Evolutionary conservation across 331 rosid genomes (phyloP).

Genomic region (Erythrophleum ivorense): DNA sequence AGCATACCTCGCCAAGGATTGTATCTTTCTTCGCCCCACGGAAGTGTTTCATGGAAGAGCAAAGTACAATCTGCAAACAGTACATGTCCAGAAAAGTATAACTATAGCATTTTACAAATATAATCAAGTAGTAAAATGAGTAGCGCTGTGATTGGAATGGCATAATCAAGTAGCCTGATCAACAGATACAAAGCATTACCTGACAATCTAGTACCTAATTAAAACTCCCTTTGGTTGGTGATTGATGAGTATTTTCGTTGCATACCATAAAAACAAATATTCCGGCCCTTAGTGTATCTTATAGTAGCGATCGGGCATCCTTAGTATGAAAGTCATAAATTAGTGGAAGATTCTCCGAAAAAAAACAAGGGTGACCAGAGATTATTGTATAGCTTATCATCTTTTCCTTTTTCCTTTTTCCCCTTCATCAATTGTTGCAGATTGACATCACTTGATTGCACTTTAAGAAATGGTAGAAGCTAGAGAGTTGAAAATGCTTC

Average conservation of each 20-base stretch:
- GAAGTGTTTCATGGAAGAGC: constrained; percentile 81
- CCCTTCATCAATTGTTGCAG: background rate
- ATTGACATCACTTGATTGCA: background rate
- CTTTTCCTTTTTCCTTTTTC: too few relatives aligned
- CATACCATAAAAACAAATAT: background rate
- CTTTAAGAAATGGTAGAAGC: background rate
- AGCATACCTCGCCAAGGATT: constrained; percentile 76
- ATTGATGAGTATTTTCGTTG: background rate
- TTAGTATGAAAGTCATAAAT: background rate
- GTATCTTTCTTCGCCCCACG: constrained; percentile 80
- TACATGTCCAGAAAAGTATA: constrained; percentile 20
- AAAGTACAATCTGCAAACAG: constrained; percentile 70
- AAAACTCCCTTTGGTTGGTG: background rate
- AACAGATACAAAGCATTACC: background rate
- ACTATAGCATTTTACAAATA: background rate
- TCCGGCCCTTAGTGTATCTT: background rate
- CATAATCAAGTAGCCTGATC: background rate
- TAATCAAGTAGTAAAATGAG: background rate
- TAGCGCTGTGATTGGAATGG: background rate
- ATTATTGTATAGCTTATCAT: background rate
- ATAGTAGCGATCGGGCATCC: background rate
- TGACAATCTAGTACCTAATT: background rate
- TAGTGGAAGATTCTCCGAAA: background rate
- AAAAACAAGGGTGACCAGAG: background rate
- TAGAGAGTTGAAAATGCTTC: background rate